Evolutionary conservation across 148 eudicot genomes (phyloP).

Genomic region (Mesembryanthemum crystallinum): DNA sequence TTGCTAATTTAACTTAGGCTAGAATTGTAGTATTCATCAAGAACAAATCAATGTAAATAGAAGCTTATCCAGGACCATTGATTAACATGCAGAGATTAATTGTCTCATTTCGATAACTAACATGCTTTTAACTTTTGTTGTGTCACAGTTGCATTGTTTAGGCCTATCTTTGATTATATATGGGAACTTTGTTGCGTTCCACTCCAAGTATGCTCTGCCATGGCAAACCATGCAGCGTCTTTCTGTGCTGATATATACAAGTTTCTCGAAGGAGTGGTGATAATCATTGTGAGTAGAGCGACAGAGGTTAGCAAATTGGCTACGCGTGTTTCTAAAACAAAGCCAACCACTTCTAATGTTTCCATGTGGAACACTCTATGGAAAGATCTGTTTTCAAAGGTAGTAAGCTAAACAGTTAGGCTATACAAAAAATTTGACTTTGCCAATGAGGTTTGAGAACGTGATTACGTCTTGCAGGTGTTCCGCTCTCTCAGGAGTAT

Average conservation of each 20-base stretch:
- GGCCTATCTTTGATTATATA: conserved; percentile 24
- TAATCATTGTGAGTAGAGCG: conserved; percentile 27
- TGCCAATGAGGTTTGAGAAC: not conserved
- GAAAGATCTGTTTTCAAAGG: conserved; percentile 90
- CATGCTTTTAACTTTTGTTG: conserved; percentile 6
- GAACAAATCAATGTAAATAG: no score
- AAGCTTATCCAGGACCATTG: no score
- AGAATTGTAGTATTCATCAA: no score
- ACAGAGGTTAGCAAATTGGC: conserved; percentile 22
- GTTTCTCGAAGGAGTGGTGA: conserved; percentile 32
- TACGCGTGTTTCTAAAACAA: conserved; percentile 45
- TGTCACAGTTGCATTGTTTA: conserved; percentile 28
- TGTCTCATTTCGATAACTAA: no score
- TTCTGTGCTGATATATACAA: conserved; percentile 34
- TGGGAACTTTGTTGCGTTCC: conserved; percentile 31
- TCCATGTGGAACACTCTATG: conserved; percentile 78
- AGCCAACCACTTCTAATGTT: conserved; percentile 54
- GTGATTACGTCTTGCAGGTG: conserved; percentile 41
- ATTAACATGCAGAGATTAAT: no score
- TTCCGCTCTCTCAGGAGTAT: conserved; percentile 78
- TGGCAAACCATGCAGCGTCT: conserved; percentile 40
- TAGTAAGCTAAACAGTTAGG: conserved; percentile 16
- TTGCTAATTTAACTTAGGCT: not conserved
- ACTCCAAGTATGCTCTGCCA: conserved; percentile 46
- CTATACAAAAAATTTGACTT: not conserved